phyloP scores from a whole-genome alignment of 345 rosid species.

The Lepidium sativum region DNA sequence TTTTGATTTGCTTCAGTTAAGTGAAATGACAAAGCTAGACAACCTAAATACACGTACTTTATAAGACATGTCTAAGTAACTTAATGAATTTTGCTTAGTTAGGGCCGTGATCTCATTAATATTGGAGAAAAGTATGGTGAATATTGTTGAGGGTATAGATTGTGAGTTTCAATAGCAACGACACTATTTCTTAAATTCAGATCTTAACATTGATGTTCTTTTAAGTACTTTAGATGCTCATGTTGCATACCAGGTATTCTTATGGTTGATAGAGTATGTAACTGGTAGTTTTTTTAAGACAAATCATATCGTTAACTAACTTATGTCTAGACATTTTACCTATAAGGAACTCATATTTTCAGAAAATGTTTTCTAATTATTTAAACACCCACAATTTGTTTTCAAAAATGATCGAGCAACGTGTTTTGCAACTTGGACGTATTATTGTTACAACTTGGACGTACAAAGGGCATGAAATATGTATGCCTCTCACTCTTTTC shows the following conservation, averaged over 20 bases:
- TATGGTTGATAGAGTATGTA: neutral
- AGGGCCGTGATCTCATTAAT: conserved; percentile 88
- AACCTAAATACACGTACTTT: neutral
- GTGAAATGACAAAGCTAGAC: too few relatives aligned
- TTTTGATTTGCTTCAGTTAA: conserved; percentile 76
- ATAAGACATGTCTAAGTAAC: conserved; percentile 8
- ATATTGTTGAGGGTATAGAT: conserved; percentile 97
- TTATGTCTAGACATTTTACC: neutral
- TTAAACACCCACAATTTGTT: too few relatives aligned
- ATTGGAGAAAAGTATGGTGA: conserved; percentile 98
- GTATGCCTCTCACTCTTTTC: too few relatives aligned
- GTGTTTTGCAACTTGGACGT: too few relatives aligned
- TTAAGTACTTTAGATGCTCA: conserved; percentile 94
- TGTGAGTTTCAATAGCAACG: conserved; percentile 95
- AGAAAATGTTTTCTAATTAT: too few relatives aligned
- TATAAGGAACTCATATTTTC: too few relatives aligned
- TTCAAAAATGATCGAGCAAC: too few relatives aligned
- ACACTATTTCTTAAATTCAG: conserved; percentile 86
- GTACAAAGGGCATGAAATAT: too few relatives aligned
- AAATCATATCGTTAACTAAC: neutral
- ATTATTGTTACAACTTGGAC: too few relatives aligned
- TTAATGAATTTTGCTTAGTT: conserved; percentile 1
- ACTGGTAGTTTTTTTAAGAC: neutral
- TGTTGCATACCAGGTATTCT: conserved; percentile 76
- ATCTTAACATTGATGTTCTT: conserved; percentile 89